A percentile compares a stretch with the other conserved stretches of the same genome.
Evolutionary conservation across 2,329 filamentous ascomycete genomes (phyloP).

Genomic region (Cryphonectria japonica): DNA sequence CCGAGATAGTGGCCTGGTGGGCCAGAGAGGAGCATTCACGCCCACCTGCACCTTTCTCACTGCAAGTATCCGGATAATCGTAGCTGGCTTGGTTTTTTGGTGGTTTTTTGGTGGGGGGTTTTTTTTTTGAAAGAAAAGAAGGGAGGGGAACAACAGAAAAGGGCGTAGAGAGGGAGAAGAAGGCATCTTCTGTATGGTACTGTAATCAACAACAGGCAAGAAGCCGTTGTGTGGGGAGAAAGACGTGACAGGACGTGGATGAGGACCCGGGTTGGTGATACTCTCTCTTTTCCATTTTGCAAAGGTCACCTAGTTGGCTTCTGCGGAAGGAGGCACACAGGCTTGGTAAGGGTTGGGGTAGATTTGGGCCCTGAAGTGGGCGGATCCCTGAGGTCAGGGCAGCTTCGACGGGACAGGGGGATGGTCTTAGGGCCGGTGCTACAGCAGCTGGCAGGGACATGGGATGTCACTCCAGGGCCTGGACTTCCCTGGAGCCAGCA

Average conservation of each 20-base stretch:
- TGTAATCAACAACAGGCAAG: background rate
- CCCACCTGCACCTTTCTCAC: background rate
- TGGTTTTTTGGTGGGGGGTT: no score
- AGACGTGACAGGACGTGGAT: background rate
- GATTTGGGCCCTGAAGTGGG: background rate
- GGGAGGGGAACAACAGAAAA: background rate
- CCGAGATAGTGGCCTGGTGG: background rate
- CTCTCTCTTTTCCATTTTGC: background rate
- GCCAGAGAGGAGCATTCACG: background rate
- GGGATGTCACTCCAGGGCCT: background rate
- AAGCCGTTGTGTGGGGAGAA: background rate
- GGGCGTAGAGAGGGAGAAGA: background rate
- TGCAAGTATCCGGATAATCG: background rate
- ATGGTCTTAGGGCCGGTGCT: background rate
- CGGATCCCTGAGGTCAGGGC: background rate
- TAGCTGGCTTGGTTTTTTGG: background rate
- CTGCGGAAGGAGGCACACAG: background rate
- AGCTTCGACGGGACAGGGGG: background rate
- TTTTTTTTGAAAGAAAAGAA: background rate
- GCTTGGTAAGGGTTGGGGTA: background rate
- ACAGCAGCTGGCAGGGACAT: constrained; percentile 5
- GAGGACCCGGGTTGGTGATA: background rate
- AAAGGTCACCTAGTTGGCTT: background rate
- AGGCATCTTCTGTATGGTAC: background rate
- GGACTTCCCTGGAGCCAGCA: background rate